Evolutionary conservation across 1,284 basidiomycete genomes (phyloP), one percentile per base, ranked within the genome.

Genomic region (Gastroboletus turbinatus): DNA sequence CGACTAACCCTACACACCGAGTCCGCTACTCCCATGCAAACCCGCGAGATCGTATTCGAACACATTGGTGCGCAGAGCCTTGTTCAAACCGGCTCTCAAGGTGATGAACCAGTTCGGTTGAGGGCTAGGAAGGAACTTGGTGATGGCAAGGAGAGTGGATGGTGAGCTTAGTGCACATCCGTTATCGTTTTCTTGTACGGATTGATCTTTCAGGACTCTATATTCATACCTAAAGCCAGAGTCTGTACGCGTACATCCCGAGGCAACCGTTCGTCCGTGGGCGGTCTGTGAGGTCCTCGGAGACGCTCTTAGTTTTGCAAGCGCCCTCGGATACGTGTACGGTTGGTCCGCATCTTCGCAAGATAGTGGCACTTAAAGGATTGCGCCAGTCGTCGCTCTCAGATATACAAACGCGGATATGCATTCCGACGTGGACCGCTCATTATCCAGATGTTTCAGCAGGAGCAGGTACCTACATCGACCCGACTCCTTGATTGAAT

Each of bases 261-360:
- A 91, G 67, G 88, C 89, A 3, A 92, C 89, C 3, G 89, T 92
- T 48, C 79, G 89, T 51, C 88, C 89, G 13, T 91, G 89, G 85
- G 86, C 88, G 14, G 86, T 82, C 36, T 85, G 84, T 58, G 82
- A 89, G 62, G 86, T 92, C 16, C 76, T 82, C 23, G 90, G 89
- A 5, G 88, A 92, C 67, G 88, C 87, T 14, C 71, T 90, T 40
- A 84, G 84, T 64, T 90, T 91, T 67, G 87, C 88, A 16, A 85
- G 83, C 54, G 87, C 87, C 4, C 72, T 92, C 27, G 89, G 90
- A 56, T 92, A 88, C 62, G 71, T 82, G 85, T 89, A 70, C 56
- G 82, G 65, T 49, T 21, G 50, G 46, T 56, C 54, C 40, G 10
- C 46, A 38, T 39, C 19, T 25, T 56, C 23, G 3, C 32, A n/a